Evolutionary conservation across 2,329 filamentous ascomycete species (phyloP).

Genomic region (Fusarium falciforme): DNA sequence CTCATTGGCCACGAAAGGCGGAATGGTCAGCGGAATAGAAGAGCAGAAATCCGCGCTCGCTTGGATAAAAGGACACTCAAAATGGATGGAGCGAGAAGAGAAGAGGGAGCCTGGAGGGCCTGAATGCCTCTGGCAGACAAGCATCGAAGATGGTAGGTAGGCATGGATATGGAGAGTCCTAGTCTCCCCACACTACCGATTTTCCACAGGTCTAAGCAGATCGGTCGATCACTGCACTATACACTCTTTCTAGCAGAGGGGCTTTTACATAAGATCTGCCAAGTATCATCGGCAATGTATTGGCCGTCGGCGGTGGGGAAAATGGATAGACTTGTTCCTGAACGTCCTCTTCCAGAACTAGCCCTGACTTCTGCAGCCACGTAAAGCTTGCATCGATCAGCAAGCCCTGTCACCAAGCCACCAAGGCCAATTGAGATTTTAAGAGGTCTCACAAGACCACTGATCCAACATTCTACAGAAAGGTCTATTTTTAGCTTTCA

Average conservation of each 20-base stretch:
- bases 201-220: neutral
- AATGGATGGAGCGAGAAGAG: neutral
- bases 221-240: neutral
- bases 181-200: neutral
- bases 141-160: neutral
- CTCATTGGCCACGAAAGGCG: neutral
- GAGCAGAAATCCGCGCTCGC: neutral
- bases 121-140: neutral
- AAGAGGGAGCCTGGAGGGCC: neutral
- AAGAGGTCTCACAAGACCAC: neutral
- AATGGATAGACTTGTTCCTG: neutral
- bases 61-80: neutral
- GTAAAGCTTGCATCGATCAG: neutral
- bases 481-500: neutral
- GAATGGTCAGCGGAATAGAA: neutral
- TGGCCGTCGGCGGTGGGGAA: neutral
- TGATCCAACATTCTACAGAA: neutral
- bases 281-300: neutral
- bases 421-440: neutral
- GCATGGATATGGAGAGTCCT: neutral
- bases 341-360: neutral
- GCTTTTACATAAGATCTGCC: neutral
- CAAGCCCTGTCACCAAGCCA: neutral
- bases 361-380: neutral
- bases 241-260: no score